Base-by-base conservation (phyloP, 305 asterid genomes). In the Withania somnifera region DNA sequence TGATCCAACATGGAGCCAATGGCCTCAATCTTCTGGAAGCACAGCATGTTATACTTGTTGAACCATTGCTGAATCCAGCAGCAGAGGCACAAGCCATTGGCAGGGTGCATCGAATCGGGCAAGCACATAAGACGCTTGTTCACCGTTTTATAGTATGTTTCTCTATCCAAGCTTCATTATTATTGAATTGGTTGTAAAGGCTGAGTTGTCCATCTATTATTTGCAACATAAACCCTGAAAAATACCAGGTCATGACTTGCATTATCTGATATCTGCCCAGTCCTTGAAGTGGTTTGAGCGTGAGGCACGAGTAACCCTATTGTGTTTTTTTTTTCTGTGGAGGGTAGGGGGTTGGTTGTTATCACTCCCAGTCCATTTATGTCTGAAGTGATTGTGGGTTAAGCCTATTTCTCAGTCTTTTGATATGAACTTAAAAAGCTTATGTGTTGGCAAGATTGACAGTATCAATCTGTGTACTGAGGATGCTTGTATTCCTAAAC, bases 51-150 rank as follows among this genome's bases (percentile, higher is more conserved):
- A 93, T 95, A 83, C 94, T 95, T 42, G 98, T 92, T 2, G 99
- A 95, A 89, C 99, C 99, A 22, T 89, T 94, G 77, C 93, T 95
- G 56, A 95, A 95, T 86, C 99, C 99, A 80, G 98, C 98, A 77
- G 97, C 97, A 45, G 99, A 95, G 90, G 98, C 99, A 83, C 99
- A 95, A 88, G 99, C 99, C 30, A 91, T 95, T 64, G 95, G 99
- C 84, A 91, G 99, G 89, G 99, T 94, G 71, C 99, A 95, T 87
- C 92, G 99, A 57, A 94, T 95, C 11, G 99, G 99, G 45, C 99
- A 95, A 89, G 82, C 89, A 83, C 92, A 91, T 6, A 92, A 91
- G 86, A 95, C 99, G 76, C 91, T 90, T 9, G 97, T 95, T 75
- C 99, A 95, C 82, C 99, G 99, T 78, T 95, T 94, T 83, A 90